A percentile compares a stretch with the other conserved stretches of the same genome.
These are phyloP conservation scores for Crithidia bombi DNA, from an alignment of 208 protist species.

Conservation along the genomic window DNA sequence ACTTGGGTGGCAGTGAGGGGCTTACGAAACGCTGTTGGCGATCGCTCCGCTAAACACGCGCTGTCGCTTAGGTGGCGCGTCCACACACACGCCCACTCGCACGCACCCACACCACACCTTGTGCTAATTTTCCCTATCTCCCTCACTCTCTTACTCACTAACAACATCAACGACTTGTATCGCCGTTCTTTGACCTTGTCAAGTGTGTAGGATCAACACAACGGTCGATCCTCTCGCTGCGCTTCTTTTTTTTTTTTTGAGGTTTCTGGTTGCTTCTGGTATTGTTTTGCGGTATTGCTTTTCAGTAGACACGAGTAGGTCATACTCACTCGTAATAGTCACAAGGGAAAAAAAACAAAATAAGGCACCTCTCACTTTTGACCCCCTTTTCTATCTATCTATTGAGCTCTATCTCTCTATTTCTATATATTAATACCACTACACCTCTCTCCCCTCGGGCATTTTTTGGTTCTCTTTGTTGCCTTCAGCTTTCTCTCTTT, in stretches of 20 bases:
- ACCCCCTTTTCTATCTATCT: background rate
- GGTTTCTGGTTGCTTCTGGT: background rate
- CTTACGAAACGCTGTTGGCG: background rate
- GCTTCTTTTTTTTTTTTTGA: background rate
- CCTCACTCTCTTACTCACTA: too few relatives aligned
- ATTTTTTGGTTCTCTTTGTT: background rate
- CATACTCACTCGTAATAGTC: too few relatives aligned
- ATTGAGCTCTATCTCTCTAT: too few relatives aligned
- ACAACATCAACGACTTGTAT: slow-evolving; percentile 10
- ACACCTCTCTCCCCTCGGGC: too few relatives aligned
- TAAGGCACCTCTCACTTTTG: too few relatives aligned
- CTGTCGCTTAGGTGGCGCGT: background rate
- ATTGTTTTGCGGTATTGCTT: too few relatives aligned
- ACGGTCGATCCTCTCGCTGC: background rate
- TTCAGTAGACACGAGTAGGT: too few relatives aligned
- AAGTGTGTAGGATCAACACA: slow-evolving; percentile 7
- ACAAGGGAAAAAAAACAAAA: too few relatives aligned
- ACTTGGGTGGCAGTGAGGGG: too few relatives aligned
- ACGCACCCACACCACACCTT: slow-evolving; percentile 2
- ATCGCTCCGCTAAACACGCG: background rate
- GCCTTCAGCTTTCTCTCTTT: background rate
- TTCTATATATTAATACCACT: too few relatives aligned
- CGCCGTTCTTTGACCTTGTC: background rate
- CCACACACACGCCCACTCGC: background rate
- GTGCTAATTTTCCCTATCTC: too few relatives aligned